Evolutionary conservation across 345 rosid genomes (phyloP).

Genomic region (Rubroshorea leprosula): DNA sequence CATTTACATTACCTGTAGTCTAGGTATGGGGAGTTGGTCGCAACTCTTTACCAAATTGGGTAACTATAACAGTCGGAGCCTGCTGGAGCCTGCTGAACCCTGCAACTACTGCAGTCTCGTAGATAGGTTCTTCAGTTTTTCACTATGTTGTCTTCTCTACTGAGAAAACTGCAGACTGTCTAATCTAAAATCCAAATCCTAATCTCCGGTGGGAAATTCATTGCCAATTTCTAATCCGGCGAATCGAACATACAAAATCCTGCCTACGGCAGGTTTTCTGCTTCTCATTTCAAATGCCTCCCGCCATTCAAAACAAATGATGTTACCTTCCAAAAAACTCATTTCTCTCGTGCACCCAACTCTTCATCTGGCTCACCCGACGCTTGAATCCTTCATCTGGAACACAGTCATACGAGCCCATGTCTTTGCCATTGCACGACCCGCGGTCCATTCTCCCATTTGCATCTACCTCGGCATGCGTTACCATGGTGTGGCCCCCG

Average conservation of each 20-base stretch:
- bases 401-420: constrained; percentile 37
- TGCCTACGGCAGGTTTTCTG: not conserved
- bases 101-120: no score
- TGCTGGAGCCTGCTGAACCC: no score
- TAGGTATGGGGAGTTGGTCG: no score
- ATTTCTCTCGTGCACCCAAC: constrained; percentile 33
- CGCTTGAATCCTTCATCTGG: constrained; percentile 46
- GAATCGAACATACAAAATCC: not conserved
- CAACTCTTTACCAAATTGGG: no score
- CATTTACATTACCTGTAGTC: no score
- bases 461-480: constrained; percentile 45
- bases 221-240: not conserved
- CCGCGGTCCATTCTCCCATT: constrained; percentile 24
- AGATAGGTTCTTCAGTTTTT: no score
- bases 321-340: constrained; percentile 2
- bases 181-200: no score
- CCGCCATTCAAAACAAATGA: not conserved
- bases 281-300: not conserved
- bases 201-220: no score
- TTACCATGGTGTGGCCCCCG: constrained; percentile 36
- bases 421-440: constrained; percentile 8
- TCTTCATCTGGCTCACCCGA: constrained; percentile 27
- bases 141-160: no score
- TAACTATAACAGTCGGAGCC: no score
- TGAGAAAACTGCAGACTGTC: no score